Evolutionary conservation across 2,329 filamentous ascomycete genomes (phyloP).

Genomic region (Xylariaceae sp.): DNA sequence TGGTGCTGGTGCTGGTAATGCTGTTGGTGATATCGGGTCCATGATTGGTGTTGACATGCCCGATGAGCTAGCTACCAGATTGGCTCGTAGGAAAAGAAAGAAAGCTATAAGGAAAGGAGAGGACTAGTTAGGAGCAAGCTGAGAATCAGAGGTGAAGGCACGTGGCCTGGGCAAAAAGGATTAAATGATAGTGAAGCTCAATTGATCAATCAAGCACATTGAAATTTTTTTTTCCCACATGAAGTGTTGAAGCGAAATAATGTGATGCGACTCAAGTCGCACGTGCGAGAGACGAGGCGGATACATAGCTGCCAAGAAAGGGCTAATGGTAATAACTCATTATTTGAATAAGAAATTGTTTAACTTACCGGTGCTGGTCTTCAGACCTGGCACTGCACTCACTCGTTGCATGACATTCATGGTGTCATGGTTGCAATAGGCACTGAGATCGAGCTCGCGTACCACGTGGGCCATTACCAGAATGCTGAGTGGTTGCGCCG

Average conservation of each 20-base stretch:
- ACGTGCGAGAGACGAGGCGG: not conserved
- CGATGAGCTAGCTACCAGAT: slow-evolving; percentile 64
- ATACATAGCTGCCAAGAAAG: not conserved
- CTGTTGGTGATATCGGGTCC: slow-evolving; percentile 46
- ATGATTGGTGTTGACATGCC: slow-evolving; percentile 62
- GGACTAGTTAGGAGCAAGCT: too few species aligned
- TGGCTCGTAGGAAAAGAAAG: slow-evolving; percentile 76
- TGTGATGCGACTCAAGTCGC: too few species aligned
- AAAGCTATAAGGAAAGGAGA: slow-evolving; percentile 57
- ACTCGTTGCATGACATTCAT: slow-evolving; percentile 53
- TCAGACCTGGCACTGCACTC: slow-evolving; percentile 53
- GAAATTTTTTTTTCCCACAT: too few species aligned
- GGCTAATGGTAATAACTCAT: not conserved
- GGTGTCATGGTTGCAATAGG: slow-evolving; percentile 35
- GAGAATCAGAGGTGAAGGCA: too few species aligned
- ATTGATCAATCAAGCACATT: too few species aligned
- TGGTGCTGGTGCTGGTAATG: slow-evolving; percentile 34
- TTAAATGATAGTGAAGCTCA: too few species aligned
- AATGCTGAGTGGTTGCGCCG: slow-evolving; percentile 28
- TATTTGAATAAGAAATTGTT: not conserved
- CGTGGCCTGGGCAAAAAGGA: too few species aligned
- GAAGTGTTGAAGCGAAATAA: too few species aligned
- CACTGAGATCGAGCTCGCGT: slow-evolving; percentile 32
- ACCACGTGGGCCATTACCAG: slow-evolving; percentile 33
- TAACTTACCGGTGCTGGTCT: slow-evolving; percentile 56